A percentile compares a stretch with the other conserved stretches of the same genome.
phyloP scores from a whole-genome alignment of 2,329 filamentous ascomycete genomes.

The Pseudogymnoascus sp. region DNA sequence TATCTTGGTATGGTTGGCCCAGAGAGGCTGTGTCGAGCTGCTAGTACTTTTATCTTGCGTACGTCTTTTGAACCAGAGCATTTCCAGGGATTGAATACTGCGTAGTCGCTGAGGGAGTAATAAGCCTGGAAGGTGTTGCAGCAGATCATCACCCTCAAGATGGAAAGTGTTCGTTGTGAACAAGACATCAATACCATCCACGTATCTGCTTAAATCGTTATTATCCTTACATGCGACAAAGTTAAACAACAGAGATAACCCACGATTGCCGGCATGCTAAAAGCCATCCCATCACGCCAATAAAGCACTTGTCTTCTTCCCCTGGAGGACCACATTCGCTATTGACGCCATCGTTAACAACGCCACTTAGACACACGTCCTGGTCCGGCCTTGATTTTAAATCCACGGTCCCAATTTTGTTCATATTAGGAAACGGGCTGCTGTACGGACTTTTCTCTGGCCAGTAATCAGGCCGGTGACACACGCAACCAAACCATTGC shows the following conservation, averaged over 20 bases:
- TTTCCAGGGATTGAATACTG: background rate
- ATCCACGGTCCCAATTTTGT: no score
- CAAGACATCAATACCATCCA: background rate
- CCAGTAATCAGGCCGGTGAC: background rate
- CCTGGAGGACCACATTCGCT: background rate
- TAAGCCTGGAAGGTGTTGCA: background rate
- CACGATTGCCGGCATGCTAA: background rate
- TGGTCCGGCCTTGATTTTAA: background rate
- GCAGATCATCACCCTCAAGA: background rate
- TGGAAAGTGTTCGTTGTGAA: background rate
- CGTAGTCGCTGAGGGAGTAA: background rate
- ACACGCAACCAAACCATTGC: background rate
- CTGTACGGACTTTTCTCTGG: background rate
- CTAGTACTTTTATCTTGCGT: background rate
- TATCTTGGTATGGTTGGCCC: background rate
- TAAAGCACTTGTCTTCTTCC: background rate
- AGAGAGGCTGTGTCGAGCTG: background rate
- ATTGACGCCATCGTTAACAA: no score
- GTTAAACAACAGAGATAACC: background rate
- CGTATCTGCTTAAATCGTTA: background rate
- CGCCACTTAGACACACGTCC: background rate
- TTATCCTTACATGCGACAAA: background rate
- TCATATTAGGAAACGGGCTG: no score
- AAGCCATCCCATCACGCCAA: background rate
- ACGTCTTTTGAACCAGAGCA: background rate